Percentiles rank a stretch among this genome's conserved stretches.
phyloP scores from a whole-genome alignment of 768 basidiomycete genomes.

The Hygrophorus pudorinus region DNA sequence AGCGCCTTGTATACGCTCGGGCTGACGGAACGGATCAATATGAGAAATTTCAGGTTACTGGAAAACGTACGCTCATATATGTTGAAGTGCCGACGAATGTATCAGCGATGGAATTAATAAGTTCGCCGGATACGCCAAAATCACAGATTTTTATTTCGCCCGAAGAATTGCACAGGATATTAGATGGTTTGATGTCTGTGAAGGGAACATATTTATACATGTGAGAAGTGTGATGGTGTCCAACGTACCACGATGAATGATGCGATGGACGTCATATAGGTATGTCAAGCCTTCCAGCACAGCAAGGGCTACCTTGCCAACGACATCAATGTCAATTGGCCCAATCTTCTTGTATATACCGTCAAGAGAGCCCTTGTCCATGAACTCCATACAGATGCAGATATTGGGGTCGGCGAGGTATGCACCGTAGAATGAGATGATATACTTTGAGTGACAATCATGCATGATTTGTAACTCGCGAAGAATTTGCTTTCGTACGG shows the following conservation, averaged over 20 bases:
- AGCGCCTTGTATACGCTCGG: slow-evolving; percentile 97
- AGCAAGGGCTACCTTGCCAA: slow-evolving; percentile 89
- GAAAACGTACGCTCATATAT: slow-evolving; percentile 81
- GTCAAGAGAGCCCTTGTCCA: slow-evolving; percentile 92
- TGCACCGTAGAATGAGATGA: slow-evolving; percentile 96
- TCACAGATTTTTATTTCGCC: slow-evolving; percentile 99
- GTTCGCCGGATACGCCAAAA: slow-evolving; percentile 96
- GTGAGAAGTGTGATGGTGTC: slow-evolving; percentile 2
- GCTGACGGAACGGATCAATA: slow-evolving; percentile 37
- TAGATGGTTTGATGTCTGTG: slow-evolving; percentile 97
- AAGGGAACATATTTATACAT: slow-evolving; percentile 16
- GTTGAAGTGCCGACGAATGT: slow-evolving; percentile 99
- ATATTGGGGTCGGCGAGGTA: slow-evolving; percentile 97
- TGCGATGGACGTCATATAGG: slow-evolving; percentile 93
- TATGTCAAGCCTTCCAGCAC: slow-evolving; percentile 94
- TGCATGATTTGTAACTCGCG: slow-evolving; percentile 99
- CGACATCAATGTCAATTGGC: slow-evolving; percentile 84
- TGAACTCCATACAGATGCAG: slow-evolving; percentile 97
- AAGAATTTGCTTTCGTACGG: slow-evolving; percentile 94
- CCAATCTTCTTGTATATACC: slow-evolving; percentile 95
- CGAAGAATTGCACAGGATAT: slow-evolving; percentile 87
- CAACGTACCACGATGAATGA: slow-evolving; percentile 93
- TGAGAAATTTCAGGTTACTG: slow-evolving; percentile 8
- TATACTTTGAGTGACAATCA: slow-evolving; percentile 87
- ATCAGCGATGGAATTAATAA: slow-evolving; percentile 98